Conservation (phyloP, 2,329 filamentous ascomycete genomes). For the Paecilomyces sp. region DNA sequence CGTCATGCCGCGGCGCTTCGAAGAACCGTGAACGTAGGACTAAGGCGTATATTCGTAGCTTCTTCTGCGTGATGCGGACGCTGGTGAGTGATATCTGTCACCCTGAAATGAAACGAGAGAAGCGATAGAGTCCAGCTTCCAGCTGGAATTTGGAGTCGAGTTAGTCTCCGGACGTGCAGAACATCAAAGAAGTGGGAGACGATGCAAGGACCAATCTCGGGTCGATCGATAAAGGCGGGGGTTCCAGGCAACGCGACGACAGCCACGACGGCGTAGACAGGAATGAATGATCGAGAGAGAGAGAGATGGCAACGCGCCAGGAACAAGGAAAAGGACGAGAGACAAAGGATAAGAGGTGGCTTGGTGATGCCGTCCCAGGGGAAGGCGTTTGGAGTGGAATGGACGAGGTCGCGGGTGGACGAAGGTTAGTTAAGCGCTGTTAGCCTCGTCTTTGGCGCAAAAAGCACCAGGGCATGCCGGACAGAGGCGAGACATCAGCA, state of each 20-base stretch:
- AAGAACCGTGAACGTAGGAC: not conserved
- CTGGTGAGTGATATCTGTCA: not conserved
- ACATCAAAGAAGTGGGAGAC: not conserved
- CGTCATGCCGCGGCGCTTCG: slow-evolving; percentile 20
- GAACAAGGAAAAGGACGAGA: not conserved
- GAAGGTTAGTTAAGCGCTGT: not conserved
- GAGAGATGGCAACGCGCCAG: not conserved
- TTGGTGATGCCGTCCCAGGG: not conserved
- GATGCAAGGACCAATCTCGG: not conserved
- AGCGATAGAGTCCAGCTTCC: not conserved
- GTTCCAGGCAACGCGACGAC: not conserved
- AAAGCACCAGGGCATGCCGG: not conserved
- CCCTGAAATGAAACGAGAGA: not conserved
- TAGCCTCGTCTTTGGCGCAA: not conserved
- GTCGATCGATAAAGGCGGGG: not conserved
- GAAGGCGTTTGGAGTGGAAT: not conserved
- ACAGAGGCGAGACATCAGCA: not conserved
- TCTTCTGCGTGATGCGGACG: not conserved
- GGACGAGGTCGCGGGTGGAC: not conserved
- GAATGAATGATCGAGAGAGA: not conserved
- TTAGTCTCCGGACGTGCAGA: not conserved
- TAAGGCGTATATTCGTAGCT: not conserved
- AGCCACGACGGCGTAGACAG: not conserved
- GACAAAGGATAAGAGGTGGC: not conserved
- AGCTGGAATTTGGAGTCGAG: not conserved